These are phyloP conservation scores for Tillandsia fasciculata DNA, from an alignment of 176 grass and related monocot species.

Conservation along the genomic window DNA sequence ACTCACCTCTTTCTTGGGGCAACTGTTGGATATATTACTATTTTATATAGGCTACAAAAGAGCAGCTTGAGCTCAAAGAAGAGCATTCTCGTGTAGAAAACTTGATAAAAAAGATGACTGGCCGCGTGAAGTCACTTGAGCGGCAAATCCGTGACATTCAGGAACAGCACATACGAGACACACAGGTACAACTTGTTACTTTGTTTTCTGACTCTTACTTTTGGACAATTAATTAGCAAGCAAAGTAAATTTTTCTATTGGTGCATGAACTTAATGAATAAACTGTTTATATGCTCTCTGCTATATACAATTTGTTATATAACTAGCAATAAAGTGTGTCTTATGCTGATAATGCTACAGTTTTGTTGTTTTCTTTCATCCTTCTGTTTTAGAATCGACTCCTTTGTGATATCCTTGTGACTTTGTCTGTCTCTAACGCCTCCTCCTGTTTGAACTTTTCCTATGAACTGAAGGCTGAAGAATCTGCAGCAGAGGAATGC, in stretches of 20 bases:
- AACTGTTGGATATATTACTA: constrained; percentile 6
- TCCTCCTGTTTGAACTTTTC: constrained; percentile 25
- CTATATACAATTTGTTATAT: too few species aligned
- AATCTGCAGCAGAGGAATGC: constrained; percentile 46
- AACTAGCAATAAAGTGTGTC: too few species aligned
- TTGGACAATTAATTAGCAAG: not conserved
- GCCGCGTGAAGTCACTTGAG: constrained; percentile 48
- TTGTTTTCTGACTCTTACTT: not conserved
- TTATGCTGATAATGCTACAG: too few species aligned
- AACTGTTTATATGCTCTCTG: not conserved
- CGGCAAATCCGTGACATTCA: constrained; percentile 62
- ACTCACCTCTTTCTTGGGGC: not conserved
- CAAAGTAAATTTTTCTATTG: not conserved
- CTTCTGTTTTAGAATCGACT: not conserved
- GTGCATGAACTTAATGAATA: not conserved
- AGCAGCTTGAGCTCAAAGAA: constrained; percentile 54
- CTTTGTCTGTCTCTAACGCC: constrained; percentile 7
- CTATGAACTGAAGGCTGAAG: constrained; percentile 55
- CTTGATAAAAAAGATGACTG: constrained; percentile 40
- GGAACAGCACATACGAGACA: constrained; percentile 45
- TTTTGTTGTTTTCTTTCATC: not conserved
- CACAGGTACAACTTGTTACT: constrained; percentile 37
- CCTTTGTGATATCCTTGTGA: not conserved
- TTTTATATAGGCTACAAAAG: constrained; percentile 51
- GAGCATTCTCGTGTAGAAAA: constrained; percentile 45